A percentile compares a stretch with the other conserved stretches of the same genome.
phyloP scores from a whole-genome alignment of 2,329 filamentous ascomycete species.

The Xylaria sp. region DNA sequence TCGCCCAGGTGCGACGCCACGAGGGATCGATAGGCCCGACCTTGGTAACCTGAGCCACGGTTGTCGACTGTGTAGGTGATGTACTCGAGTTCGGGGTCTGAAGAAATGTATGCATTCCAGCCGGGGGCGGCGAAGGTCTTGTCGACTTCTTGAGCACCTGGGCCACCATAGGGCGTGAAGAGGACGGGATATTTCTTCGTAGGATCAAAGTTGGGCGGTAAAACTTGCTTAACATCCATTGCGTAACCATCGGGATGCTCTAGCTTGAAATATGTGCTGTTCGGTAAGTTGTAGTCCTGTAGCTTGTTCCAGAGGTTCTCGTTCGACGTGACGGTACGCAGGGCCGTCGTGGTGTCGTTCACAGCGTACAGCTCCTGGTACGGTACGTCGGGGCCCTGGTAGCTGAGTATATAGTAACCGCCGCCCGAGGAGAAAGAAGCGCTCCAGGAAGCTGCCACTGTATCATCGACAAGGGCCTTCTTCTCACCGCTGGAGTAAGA shows the following conservation, averaged over 20 bases:
- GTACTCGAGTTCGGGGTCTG: conserved; percentile 74
- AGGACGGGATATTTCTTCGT: conserved; percentile 72
- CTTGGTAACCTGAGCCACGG: conserved; percentile 72
- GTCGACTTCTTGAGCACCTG: conserved; percentile 68
- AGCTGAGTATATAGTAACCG: conserved; percentile 73
- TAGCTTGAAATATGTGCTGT: conserved; percentile 71
- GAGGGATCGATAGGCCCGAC: conserved; percentile 68
- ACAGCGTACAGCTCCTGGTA: conserved; percentile 73
- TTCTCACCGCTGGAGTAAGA: conserved; percentile 65
- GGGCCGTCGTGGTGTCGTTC: conserved; percentile 61
- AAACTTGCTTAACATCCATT: conserved; percentile 71
- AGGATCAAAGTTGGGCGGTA: conserved; percentile 72
- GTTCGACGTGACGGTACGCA: conserved; percentile 70
- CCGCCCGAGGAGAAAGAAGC: conserved; percentile 72
- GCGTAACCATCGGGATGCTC: conserved; percentile 68
- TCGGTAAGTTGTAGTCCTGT: conserved; percentile 69
- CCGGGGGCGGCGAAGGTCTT: conserved; percentile 65
- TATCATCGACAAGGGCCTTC: conserved; percentile 70
- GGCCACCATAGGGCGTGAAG: conserved; percentile 75
- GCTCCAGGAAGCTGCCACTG: conserved; percentile 66
- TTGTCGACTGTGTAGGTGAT: conserved; percentile 75
- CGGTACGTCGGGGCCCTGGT: conserved; percentile 72
- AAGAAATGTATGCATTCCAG: conserved; percentile 72
- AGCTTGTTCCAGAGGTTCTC: conserved; percentile 65
- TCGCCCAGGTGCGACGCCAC: conserved; percentile 69